Evolutionary conservation across 345 rosid genomes (phyloP).

Genomic region (Eucalyptus brandiana): DNA sequence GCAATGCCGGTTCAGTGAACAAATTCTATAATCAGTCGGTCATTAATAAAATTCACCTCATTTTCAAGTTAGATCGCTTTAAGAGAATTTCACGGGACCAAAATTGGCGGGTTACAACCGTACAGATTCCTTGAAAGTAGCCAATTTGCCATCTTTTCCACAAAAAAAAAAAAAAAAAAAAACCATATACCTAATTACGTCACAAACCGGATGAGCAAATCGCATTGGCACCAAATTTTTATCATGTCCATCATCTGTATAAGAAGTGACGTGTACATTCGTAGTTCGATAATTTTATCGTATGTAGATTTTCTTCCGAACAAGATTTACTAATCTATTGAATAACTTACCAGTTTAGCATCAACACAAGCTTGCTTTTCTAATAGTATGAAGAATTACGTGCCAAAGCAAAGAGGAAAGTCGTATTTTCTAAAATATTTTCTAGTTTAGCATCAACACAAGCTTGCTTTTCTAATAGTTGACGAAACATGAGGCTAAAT

Average conservation of each 20-base stretch:
- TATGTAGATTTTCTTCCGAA: not conserved
- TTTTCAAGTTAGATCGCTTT: not conserved
- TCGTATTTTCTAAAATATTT: not conserved
- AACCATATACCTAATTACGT: not conserved
- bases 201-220: not conserved
- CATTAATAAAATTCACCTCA: not conserved
- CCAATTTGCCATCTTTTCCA: not conserved
- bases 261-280: not conserved
- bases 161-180: too few species aligned
- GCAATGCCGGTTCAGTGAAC: not conserved
- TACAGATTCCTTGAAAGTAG: not conserved
- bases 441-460: fast-evolving
- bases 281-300: fast-evolving
- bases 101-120: not conserved
- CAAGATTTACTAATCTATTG: too few species aligned
- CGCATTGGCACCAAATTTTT: not conserved
- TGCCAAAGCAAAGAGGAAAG: not conserved
- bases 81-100: not conserved
- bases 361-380: not conserved
- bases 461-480: not conserved
- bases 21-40: not conserved
- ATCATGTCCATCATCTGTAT: not conserved
- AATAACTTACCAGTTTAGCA: too few species aligned
- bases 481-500: fast-evolving
- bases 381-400: not conserved